These are phyloP conservation scores for Thelonectria rubi DNA, from an alignment of 2,329 filamentous ascomycete species.

Conservation along the genomic window DNA sequence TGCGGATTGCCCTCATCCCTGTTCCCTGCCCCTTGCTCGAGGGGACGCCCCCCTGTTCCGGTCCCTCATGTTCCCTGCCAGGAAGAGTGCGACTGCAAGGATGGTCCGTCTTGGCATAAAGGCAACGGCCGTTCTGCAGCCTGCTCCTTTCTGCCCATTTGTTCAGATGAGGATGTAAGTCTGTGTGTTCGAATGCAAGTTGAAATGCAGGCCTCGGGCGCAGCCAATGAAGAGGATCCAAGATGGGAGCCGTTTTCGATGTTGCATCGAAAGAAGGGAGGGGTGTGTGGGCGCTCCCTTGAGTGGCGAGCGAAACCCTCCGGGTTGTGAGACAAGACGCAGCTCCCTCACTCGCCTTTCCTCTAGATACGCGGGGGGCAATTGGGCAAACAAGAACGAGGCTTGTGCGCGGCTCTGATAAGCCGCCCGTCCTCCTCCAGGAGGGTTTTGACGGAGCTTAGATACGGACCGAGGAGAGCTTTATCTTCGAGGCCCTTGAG, in stretches of 20 bases:
- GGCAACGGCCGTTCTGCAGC: conserved; percentile 25
- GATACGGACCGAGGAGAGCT: neutral
- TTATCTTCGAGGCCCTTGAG: neutral
- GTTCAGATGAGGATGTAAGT: too few species aligned
- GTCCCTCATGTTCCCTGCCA: conserved; percentile 23
- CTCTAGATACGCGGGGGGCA: conserved; percentile 35
- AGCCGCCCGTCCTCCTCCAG: conserved; percentile 12
- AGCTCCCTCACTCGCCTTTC: neutral
- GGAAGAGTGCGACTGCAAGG: conserved; percentile 18
- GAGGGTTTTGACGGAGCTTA: neutral
- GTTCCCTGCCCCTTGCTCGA: conserved; percentile 11
- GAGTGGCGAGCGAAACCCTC: conserved; percentile 31
- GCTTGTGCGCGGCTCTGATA: conserved; percentile 34
- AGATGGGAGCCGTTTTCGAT: conserved; percentile 29
- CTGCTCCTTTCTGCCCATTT: too few species aligned
- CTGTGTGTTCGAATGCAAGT: too few species aligned
- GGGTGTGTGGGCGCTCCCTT: conserved; percentile 13
- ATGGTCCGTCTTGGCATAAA: conserved; percentile 27
- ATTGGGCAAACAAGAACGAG: conserved; percentile 13
- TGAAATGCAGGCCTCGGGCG: conserved; percentile 15
- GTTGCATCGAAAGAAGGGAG: conserved; percentile 28
- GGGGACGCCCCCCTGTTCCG: conserved; percentile 6
- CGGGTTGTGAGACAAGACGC: conserved; percentile 20
- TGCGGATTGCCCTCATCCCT: conserved; percentile 27
- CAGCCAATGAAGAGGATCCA: conserved; percentile 27